Evolutionary conservation across 1,139 yeast species (phyloP), one percentile per base, ranked within the genome.

Genomic region (Nakaseomyces bracarensis): DNA sequence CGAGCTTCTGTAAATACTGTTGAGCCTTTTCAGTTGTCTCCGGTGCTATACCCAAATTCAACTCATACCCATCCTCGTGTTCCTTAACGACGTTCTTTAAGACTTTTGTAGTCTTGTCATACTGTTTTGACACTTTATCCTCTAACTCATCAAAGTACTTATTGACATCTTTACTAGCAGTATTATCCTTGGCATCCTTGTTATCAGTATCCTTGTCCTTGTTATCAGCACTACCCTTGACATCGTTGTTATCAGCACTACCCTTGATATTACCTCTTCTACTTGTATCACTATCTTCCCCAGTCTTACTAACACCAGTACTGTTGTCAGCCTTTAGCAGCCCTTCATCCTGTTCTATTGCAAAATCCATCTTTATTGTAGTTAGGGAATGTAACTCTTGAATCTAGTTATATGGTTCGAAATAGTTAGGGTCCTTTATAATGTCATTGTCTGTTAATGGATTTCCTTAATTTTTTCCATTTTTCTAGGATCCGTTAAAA

Each of bases 61-160:
- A 40, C 20, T 52, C 50, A 26, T 54, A 43, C 11, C 57, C 56
- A 14, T 49, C 52, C 16, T 46, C 50, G 21, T 46, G 47, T 11
- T 50, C 54, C 27, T 45, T 41, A 9, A 53, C 48, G 11, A 52
- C 41, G 13, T 45, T 49, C 41, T 53, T 49, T 4, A 59, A 30
- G 3, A 46, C 51, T 3, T 45, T 44, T 1, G 63, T 43, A 8
- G 64, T 53, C 39, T 53, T 55, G 11, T 55, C 55, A 37, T 55
- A 54, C 15, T 47, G 55, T 16, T 45, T 41, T 26, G 45, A 52
- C 9, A 64, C 56, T 30, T 54, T 59, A 30, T 54, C 53, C 41
- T 64, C 68, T 4, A 65, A 43, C 39, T 54, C 56, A 26, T 60
- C 58, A 43, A 68, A 60, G 2, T 63, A 64, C 41, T 65, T 61